Base-by-base conservation (phyloP, 2,329 filamentous ascomycete genomes). In the Clonostachys rhizophaga region DNA sequence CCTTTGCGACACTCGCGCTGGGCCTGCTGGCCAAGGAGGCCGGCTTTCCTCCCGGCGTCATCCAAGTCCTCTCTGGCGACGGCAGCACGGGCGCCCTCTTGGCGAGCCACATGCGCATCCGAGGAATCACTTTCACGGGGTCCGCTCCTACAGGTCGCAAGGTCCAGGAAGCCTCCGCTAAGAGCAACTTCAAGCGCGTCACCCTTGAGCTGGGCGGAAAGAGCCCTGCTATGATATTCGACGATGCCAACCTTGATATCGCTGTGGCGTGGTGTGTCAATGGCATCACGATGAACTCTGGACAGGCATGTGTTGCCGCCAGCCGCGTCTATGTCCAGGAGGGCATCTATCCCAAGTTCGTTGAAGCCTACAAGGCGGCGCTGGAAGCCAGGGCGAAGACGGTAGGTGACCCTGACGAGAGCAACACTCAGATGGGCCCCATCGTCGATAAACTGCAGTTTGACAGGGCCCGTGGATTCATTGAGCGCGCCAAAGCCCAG, bases 101-200 rank as follows among this genome's bases (percentile, higher is more conserved):
- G 11, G 80, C 83, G 4, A 69, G 75, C 40, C 87, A 91, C 64
- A 72, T 81, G 47, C 47, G 45, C 34, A 36, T 50, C 14, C 33
- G 40, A 54, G 87, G 87, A 61, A 81, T 87, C 54, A 82, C 78
- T 48, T 87, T 88, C 65, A 88, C 84, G 0, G 84, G 84, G 14
- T 83, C 86, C 50, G 83, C 85, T 9, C 65, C 71, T 14, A 87
- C 84, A 0, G 84, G 84, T 9, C 71, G 74, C 46, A 72, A 82
- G 52, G 87, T 91, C 51, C 87, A 89, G 79, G 85, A 86, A 57
- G 75, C 80, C 58, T 85, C 86, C 1, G 76, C 83, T 4, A 68
- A 75, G 2, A 87, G 72, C 37, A 78, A 78, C 51, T 66, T 81
- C 55, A 85, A 84, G 66, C 81, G 81, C 57, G 75, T 84, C 34